Evolutionary conservation across 345 rosid genomes (phyloP), one percentile per base, ranked within the genome.

Genomic region (Salix purpurea): DNA sequence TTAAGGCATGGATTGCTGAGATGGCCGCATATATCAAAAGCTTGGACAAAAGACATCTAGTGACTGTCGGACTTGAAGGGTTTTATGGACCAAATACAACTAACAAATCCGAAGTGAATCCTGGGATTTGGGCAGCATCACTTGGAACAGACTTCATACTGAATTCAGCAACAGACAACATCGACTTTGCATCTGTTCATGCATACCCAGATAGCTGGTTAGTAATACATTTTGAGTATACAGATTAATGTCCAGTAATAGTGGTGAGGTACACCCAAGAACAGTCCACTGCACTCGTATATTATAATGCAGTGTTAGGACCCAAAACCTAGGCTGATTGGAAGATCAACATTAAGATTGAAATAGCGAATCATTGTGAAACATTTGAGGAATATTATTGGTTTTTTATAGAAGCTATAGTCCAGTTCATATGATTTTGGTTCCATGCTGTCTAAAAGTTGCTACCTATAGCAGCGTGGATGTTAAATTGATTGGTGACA

Each of bases 121-220:
- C 88, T 66, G 90, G 88, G 69, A 76, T 80, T 64, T 84, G 88
- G 90, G 90, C 88, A 75, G 82, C 84, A 42, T 82, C 76, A 56
- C 85, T 87, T 56, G 90, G 87, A 77, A 76, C 86, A 10, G 90
- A 87, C 67, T 87, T 87, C 62, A 69, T 85, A 74, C 78, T 68
- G 70, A 84, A 85, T 58, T 87, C 88, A 65, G 87, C 83, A 1
- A 74, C 81, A 23, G 52, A 80, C 65, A 71, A 75, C 76, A 85
- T 84, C 28, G 90, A 87, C 82, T 85, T 87, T 75, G 87, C 90
- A 70, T 85, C 90, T 39, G 87, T 84, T 64, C 87, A 85, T 82
- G 82, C 87, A 21, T 87, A 87, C 77, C 86, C 90, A 10, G 90
- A 85, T 60, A 85, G 87, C 83, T 85, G 90, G 90, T 85, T 70